Evolutionary conservation across 352 stramenopile genomes (phyloP), one percentile per base, ranked within the genome.

Genomic region (Ophiocytium majus): DNA sequence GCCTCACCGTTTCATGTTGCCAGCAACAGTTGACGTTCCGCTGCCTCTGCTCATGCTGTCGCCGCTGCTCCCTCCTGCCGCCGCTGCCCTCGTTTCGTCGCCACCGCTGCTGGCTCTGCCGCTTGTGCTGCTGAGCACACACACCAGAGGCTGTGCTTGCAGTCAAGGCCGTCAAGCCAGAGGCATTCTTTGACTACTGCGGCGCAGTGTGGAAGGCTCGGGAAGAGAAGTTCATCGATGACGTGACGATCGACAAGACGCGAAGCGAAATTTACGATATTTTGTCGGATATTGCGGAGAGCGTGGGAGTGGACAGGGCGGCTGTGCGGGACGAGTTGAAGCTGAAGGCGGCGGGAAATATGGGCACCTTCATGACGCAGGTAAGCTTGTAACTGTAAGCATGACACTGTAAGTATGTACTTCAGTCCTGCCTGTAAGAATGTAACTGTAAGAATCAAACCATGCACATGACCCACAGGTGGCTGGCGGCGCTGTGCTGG

Each of bases 331-430:
- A 66, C 9, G 14, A 78, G 14, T 31, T 86, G n/a, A 33, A 85
- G 23, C 36, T 49, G 33, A 35, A 33, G 9, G 78, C 37, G 63
- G 5, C 17, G 35, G 66, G 66, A 14, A 86, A 86, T 34, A 34
- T 33, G 10, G 74, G 78, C 43, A 85, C 34, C 14, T 1, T 14
- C 10, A 64, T 86, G 35, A 89, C 83, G 0, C 78, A 88, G 63
- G 80, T 84, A n/a, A 57, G 43, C 14, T n/a, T n/a, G n/a, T n/a
- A n/a, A n/a, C n/a, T n/a, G n/a, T n/a, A n/a, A n/a, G n/a, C n/a
- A n/a, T n/a, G n/a, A n/a, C n/a, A n/a, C n/a, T n/a, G n/a, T n/a
- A n/a, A n/a, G n/a, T n/a, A n/a, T n/a, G n/a, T n/a, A n/a, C n/a
- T n/a, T n/a, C n/a, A n/a, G n/a, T n/a, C n/a, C n/a, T n/a, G n/a